Base-by-base conservation (phyloP, 2,329 filamentous ascomycete species). In the Claviceps monticola region DNA sequence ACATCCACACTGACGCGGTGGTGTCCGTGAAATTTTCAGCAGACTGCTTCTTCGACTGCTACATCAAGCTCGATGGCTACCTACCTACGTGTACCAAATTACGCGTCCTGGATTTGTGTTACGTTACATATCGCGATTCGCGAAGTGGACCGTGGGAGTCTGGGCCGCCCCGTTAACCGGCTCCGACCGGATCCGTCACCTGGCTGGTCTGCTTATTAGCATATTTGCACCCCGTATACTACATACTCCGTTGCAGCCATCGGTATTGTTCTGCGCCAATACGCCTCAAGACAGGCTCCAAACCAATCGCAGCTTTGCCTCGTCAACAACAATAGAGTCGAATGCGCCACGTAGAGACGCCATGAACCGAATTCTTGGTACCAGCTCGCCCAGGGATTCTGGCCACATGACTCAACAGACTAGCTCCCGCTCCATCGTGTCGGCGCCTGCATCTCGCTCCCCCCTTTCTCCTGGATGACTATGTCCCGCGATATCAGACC, bases 381-480 rank as follows among this genome's bases (percentile, higher is more conserved):
- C 39, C 29, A 4, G 38, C 34, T 29, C 39, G 46, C 17, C 11
- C 13, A n/a, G 34, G 23, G 36, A 42, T 36, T 26, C 37, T n/a
- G 38, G n/a, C 43, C 13, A 46, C 14, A 23, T 38, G 26, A 34
- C 43, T 43, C 54, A 51, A 41, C 2, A 38, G 23, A 19, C 43
- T 48, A 14, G 42, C 19, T 17, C 8, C 39, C 41, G 3, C 9
- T 14, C 19, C 53, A 44, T 11, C 48, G 60, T 62, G 16, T 51
- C 45, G 38, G 5, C n/a, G 58, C 34, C 68, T 81, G 3, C 77
- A 80, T 59, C 68, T 80, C 2, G 78, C 76, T 5, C 78, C 77
- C 8, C 76, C 77, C 2, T 93, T 86, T 64, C 75, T 93, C 19
- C 76, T 93, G 2, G 80, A 85, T 51, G 76, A 83, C 62, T 88